Percentiles rank a stretch among this genome's conserved stretches.
These are phyloP conservation scores for Talaromyces sp. DNA, from an alignment of 2,329 filamentous ascomycete genomes.

Conservation along the genomic window DNA sequence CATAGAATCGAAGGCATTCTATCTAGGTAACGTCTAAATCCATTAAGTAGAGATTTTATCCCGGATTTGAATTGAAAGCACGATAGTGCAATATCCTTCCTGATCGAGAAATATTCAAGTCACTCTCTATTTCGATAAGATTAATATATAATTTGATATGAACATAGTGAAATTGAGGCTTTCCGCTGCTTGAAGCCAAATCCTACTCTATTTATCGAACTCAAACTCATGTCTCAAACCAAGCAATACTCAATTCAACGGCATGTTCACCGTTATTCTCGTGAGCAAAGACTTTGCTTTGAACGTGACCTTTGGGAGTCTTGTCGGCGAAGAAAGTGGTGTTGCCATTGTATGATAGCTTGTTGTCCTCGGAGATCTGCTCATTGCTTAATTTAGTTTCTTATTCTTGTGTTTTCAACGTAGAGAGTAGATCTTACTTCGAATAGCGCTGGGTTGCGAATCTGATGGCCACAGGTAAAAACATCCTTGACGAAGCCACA, in stretches of 20 bases:
- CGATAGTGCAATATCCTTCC: too few species aligned
- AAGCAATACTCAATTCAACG: slow-evolving; percentile 33
- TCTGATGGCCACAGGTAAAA: slow-evolving; percentile 51
- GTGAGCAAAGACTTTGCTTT: slow-evolving; percentile 35
- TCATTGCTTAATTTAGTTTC: not conserved
- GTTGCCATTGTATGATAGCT: slow-evolving; percentile 32
- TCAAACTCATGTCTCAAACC: slow-evolving; percentile 23
- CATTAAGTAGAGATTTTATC: too few species aligned
- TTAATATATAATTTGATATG: too few species aligned
- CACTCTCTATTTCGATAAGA: too few species aligned
- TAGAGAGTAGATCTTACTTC: slow-evolving; percentile 22
- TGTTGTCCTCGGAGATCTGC: slow-evolving; percentile 30
- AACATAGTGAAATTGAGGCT: too few species aligned
- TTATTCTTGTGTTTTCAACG: not conserved
- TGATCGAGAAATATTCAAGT: too few species aligned
- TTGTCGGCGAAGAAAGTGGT: slow-evolving; percentile 39
- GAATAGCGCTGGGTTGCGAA: slow-evolving; percentile 29
- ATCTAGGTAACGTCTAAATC: too few species aligned
- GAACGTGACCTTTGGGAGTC: slow-evolving; percentile 32
- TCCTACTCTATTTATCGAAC: not conserved
- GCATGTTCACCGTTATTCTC: slow-evolving; percentile 26
- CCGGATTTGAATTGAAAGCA: too few species aligned
- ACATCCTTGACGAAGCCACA: slow-evolving; percentile 56
- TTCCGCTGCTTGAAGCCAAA: too few species aligned
- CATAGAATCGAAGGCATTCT: too few species aligned